Conservation (phyloP, 306 rosid species). For the Cucumis hystrix region DNA sequence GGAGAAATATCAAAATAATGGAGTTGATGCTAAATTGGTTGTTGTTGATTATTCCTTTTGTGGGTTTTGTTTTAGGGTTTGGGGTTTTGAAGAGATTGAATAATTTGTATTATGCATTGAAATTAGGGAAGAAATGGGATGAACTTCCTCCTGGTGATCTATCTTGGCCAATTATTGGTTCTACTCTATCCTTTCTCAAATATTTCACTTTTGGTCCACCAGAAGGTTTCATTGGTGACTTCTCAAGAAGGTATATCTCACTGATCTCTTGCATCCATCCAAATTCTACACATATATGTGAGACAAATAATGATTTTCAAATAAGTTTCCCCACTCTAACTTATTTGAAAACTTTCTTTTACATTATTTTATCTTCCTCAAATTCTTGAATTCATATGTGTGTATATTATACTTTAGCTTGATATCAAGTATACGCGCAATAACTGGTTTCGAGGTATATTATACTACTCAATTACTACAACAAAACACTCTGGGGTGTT, state of each 20-base stretch:
- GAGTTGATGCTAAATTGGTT: background rate
- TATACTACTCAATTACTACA: too few relatives aligned
- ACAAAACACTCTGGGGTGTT: too few relatives aligned
- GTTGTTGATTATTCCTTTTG: background rate
- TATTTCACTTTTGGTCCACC: background rate
- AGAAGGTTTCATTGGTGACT: background rate
- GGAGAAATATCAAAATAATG: background rate
- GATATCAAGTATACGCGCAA: too few relatives aligned
- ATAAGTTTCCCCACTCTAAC: too few relatives aligned
- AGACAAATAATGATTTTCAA: too few relatives aligned
- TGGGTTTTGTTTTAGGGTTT: background rate
- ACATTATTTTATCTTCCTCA: too few relatives aligned
- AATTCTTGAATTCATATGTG: too few relatives aligned
- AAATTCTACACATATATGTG: background rate
- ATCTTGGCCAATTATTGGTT: slow-evolving; percentile 17
- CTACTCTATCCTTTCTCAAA: background rate
- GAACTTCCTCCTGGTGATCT: slow-evolving; percentile 13
- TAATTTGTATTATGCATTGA: slow-evolving; percentile 6
- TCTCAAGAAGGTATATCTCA: background rate
- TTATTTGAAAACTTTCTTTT: too few relatives aligned
- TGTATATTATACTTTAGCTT: too few relatives aligned
- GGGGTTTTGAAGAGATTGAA: slow-evolving; percentile 10
- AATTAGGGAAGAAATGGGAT: background rate
- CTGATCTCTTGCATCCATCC: too few relatives aligned
- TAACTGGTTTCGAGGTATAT: too few relatives aligned